Evolutionary conservation across 208 protist species (phyloP), one percentile per base, ranked within the genome.

Genomic region (Vickermania ingenoplastis): DNA sequence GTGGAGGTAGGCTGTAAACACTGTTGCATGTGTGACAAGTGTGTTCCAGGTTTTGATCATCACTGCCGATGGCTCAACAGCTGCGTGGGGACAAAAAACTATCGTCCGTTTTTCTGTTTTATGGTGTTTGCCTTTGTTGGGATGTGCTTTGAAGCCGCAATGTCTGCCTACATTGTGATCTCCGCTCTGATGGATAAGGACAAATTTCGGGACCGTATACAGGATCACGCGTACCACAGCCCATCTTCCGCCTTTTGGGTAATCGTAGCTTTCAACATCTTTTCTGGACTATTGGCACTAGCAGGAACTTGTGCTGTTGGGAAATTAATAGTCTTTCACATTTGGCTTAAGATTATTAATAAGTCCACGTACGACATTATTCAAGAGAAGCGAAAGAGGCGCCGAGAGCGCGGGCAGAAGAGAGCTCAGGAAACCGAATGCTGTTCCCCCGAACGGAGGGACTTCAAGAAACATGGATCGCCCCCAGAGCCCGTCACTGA

Each of bases 21-120:
- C 68, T 96, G 91, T 59, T 81, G 80, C 31, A 72, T 91, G 53
- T 96, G 91, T 56, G 88, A 95, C 58, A 94, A 93, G 67, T 96
- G 91, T 51, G 86, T 96, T 0, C 79, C 86, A 2, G 83, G 81
- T 5, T 95, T 95, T 57, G 91, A 96, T 59, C 91, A 96, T 63
- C 91, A 96, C 69, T 96, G 91, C 59, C 88, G 84, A 0, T 96
- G 91, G 91, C 67, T 91, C n/a, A 92, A 92, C 59, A 86, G 76
- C 51, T 94, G 89, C 55, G 77, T 96, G 1, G 91, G 91, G 1
- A 59, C 23, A 2, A 77, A 70, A 31, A 96, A 96, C 59, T 96
- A 96, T 61, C 30, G 49, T 0, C 60, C 79, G 29, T 96, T 96
- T 58, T 72, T 66, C 23, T 61, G 59, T 11, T 94, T 96, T 55